phyloP scores from a whole-genome alignment of 2,329 filamentous ascomycete genomes.

The Allantophomopsis cytisporea region DNA sequence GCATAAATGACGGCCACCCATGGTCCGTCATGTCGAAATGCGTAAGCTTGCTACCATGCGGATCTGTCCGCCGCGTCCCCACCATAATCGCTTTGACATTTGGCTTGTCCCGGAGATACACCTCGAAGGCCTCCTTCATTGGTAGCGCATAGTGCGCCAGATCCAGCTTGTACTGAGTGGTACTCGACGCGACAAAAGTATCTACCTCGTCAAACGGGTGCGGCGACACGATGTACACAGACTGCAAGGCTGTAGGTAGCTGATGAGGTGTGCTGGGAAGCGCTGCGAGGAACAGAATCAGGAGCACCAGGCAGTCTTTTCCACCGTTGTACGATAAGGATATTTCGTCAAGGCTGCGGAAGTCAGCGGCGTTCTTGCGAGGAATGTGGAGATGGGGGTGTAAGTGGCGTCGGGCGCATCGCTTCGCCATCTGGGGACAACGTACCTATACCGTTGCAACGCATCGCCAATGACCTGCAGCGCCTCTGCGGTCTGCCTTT shows the following conservation, averaged over 20 bases:
- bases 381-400: neutral
- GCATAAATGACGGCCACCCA: slow-evolving; percentile 86
- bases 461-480: slow-evolving; percentile 65
- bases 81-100: slow-evolving; percentile 69
- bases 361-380: slow-evolving; percentile 1
- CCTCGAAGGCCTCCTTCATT: slow-evolving; percentile 70
- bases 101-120: slow-evolving; percentile 55
- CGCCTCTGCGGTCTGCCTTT: slow-evolving; percentile 61
- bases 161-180: slow-evolving; percentile 58
- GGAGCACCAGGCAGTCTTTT: slow-evolving; percentile 90
- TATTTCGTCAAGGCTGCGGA: slow-evolving; percentile 54
- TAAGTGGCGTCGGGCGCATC: neutral
- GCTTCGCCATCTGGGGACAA: slow-evolving; percentile 3
- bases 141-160: slow-evolving; percentile 61
- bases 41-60: slow-evolving; percentile 65
- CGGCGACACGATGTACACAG: slow-evolving; percentile 78
- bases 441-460: slow-evolving; percentile 61
- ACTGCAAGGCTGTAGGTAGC: slow-evolving; percentile 42
- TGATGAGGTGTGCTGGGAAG: slow-evolving; percentile 20
- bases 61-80: slow-evolving; percentile 81
- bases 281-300: slow-evolving; percentile 70
- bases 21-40: slow-evolving; percentile 80
- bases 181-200: slow-evolving; percentile 60
- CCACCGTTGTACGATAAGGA: slow-evolving; percentile 95
- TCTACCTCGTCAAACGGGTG: slow-evolving; percentile 82